Evolutionary conservation across 2,329 filamentous ascomycete genomes (phyloP).

Genomic region (Stromatinia cepivora): DNA sequence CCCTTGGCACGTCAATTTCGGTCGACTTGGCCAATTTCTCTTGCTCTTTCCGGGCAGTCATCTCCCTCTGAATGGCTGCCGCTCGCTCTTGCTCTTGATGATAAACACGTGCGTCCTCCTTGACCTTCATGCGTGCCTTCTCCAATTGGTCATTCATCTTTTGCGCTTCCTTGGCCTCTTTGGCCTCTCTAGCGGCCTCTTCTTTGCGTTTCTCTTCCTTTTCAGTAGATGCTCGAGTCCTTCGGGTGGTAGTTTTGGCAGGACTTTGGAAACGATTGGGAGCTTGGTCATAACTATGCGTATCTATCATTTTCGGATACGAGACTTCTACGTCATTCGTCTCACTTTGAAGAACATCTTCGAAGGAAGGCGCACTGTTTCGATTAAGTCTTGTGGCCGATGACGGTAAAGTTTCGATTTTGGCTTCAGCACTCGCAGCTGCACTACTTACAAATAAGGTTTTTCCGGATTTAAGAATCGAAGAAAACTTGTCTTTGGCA

Average conservation of each 20-base stretch:
- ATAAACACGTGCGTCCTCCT: slow-evolving; percentile 63
- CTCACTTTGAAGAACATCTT: slow-evolving; percentile 44
- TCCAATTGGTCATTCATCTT: slow-evolving; percentile 62
- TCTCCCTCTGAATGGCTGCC: slow-evolving; percentile 54
- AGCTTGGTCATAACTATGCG: background rate
- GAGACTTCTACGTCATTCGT: slow-evolving; percentile 36
- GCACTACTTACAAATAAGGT: slow-evolving; percentile 80
- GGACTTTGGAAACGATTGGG: slow-evolving; percentile 30
- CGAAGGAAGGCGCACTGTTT: slow-evolving; percentile 50
- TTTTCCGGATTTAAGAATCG: slow-evolving; percentile 84
- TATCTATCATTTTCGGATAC: slow-evolving; percentile 44
- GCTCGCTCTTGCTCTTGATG: slow-evolving; percentile 58
- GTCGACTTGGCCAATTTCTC: slow-evolving; percentile 45
- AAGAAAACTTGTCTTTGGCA: slow-evolving; percentile 89
- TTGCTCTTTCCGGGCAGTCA: slow-evolving; percentile 55
- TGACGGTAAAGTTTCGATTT: slow-evolving; percentile 57
- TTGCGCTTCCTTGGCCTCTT: slow-evolving; percentile 61
- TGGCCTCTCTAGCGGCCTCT: slow-evolving; percentile 63
- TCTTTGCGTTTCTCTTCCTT: slow-evolving; percentile 62
- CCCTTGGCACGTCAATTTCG: slow-evolving; percentile 45
- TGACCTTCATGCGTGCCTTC: slow-evolving; percentile 68
- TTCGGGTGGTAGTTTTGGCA: slow-evolving; percentile 42
- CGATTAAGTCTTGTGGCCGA: slow-evolving; percentile 50
- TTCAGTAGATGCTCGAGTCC: slow-evolving; percentile 59
- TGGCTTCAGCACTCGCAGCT: slow-evolving; percentile 62